Percentiles rank a stretch among this genome's conserved stretches.
Evolutionary conservation across 805 yeast species (phyloP).

Genomic region (Yueomyces sp.): DNA sequence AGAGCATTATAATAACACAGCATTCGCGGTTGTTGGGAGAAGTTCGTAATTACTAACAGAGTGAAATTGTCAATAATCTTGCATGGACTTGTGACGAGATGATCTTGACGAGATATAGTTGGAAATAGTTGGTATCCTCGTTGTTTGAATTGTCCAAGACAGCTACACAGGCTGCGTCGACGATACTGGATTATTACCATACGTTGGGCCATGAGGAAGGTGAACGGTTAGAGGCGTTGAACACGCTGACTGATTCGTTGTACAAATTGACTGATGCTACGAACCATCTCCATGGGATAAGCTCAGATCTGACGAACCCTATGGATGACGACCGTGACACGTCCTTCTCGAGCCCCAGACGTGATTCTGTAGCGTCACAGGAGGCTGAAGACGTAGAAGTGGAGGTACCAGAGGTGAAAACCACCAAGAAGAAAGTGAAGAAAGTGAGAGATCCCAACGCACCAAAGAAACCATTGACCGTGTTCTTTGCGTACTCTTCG

Average conservation of each 20-base stretch:
- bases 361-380: neutral
- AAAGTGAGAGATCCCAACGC: constrained; percentile 75
- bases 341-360: neutral
- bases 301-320: constrained; percentile 21
- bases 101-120: neutral
- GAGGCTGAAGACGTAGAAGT: constrained; percentile 3
- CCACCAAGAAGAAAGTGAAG: constrained; percentile 25
- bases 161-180: constrained; percentile 74
- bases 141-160: constrained; percentile 73
- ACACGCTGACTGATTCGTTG: constrained; percentile 29
- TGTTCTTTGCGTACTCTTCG: constrained; percentile 68
- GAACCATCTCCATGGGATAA: constrained; percentile 18
- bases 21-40: too few relatives aligned
- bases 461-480: constrained; percentile 88
- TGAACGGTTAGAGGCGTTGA: constrained; percentile 32
- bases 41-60: neutral
- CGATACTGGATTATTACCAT: constrained; percentile 65
- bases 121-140: constrained; percentile 45
- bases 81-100: neutral
- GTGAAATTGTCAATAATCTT: neutral
- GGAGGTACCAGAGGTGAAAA: constrained; percentile 1
- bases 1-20: too few relatives aligned
- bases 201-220: constrained; percentile 35
- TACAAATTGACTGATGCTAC: constrained; percentile 28
- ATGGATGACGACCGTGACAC: constrained; percentile 22